Base-by-base conservation (phyloP, 768 basidiomycete species). In the Leccinum boreale region DNA sequence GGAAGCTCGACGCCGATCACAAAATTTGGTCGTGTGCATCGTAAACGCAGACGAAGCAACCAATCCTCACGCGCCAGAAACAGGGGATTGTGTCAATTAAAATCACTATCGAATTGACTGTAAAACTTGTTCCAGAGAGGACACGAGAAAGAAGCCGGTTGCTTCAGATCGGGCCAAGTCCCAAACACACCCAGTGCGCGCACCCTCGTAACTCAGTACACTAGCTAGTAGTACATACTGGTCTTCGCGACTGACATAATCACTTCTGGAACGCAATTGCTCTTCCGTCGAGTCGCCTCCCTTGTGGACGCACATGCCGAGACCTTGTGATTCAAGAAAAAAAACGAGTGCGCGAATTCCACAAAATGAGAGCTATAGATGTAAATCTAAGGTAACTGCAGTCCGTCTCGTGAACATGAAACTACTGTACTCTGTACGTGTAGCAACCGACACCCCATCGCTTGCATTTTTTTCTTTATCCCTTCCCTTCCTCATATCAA, bases 371-470 rank as follows among this genome's bases (percentile, higher is more conserved):
- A 61, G 9, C n/a, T 65, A 61, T 70, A 65, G 56, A 59, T 57
- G 48, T 63, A 62, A 56, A 54, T 67, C 67, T 71, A 71, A 52
- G 55, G 60, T 73, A 71, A 26, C 52, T 49, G 56, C 58, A 57
- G 71, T 73, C 69, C 69, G 46, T 58, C 58, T 59, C 28, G 53
- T 39, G 36, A 39, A 39, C 36, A 39, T 39, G 39, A 42, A 42
- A 19, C 39, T 42, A 42, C 39, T 42, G 39, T 42, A 42, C 19
- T 31, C 58, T 65, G 59, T 68, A 67, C 58, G 52, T 35, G 58
- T 17, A 48, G 28, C n/a, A 48, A 48, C n/a, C 50, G 21, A 48
- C 49, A 19, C 53, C 39, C 6, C 55, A 29, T 44, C 49, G 50
- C 23, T 39, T 55, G 39, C 39, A 17, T 2, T 39, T 42, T 39